phyloP scores from a whole-genome alignment of 768 basidiomycete genomes.

The Zangia roseola region DNA sequence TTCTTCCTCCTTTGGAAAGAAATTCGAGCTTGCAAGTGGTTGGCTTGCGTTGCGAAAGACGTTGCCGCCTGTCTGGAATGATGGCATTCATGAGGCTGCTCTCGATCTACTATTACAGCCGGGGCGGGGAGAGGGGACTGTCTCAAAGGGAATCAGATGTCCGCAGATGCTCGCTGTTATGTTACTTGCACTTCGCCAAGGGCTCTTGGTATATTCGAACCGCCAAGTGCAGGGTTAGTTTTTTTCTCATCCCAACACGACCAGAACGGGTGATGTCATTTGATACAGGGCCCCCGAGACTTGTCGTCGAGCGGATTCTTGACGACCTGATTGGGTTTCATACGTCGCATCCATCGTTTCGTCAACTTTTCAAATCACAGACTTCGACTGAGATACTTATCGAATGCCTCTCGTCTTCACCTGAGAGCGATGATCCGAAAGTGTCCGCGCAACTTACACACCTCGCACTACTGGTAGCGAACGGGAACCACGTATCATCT shows the following conservation, averaged over 20 bases:
- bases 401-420: constrained; percentile 56
- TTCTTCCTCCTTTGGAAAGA: constrained; percentile 66
- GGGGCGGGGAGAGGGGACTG: neutral
- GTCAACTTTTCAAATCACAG: constrained; percentile 71
- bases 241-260: neutral
- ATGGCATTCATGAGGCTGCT: constrained; percentile 60
- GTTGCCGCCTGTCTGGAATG: constrained; percentile 69
- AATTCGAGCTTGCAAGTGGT: constrained; percentile 83
- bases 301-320: constrained; percentile 38
- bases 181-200: constrained; percentile 61
- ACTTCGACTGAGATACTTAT: constrained; percentile 67
- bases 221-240: constrained; percentile 17
- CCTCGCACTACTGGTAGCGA: constrained; percentile 63
- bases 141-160: constrained; percentile 45
- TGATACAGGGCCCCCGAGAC: constrained; percentile 22
- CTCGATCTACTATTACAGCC: constrained; percentile 69
- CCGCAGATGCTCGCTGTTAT: constrained; percentile 73
- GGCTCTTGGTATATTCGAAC: constrained; percentile 40
- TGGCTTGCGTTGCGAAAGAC: constrained; percentile 74
- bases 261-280: neutral
- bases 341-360: constrained; percentile 60
- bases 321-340: constrained; percentile 73
- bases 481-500: constrained; percentile 59
- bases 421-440: constrained; percentile 8
- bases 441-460: constrained; percentile 70